Conservation (phyloP, 2,329 filamentous ascomycete species). For the Aspergillus cejpii region DNA sequence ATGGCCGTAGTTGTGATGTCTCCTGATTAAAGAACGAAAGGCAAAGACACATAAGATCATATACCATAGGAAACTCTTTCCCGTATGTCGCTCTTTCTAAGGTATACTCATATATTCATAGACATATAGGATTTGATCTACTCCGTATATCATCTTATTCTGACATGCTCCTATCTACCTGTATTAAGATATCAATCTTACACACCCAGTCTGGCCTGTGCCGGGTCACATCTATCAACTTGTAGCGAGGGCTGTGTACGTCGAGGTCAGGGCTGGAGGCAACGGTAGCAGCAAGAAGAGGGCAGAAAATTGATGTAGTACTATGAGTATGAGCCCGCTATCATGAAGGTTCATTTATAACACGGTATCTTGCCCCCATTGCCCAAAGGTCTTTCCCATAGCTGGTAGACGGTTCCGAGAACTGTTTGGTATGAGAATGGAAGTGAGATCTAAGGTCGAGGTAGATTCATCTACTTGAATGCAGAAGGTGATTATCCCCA, state of each 20-base stretch:
- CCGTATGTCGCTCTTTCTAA: too few relatives aligned
- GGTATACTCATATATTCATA: too few relatives aligned
- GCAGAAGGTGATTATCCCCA: too few relatives aligned
- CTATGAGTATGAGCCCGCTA: conserved; percentile 37
- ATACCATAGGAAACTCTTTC: too few relatives aligned
- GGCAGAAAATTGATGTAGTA: not conserved
- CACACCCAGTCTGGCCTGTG: conserved; percentile 1
- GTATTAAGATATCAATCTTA: conserved; percentile 3
- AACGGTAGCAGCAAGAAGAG: not conserved
- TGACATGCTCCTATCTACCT: too few relatives aligned
- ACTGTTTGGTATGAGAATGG: not conserved
- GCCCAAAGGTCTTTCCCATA: conserved; percentile 45
- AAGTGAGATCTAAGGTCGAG: not conserved
- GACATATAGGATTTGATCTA: too few relatives aligned
- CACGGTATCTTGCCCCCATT: conserved; percentile 58
- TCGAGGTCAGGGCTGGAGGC: not conserved
- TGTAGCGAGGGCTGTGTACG: conserved; percentile 4
- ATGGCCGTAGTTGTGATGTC: too few relatives aligned
- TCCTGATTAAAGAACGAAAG: too few relatives aligned
- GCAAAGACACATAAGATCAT: too few relatives aligned
- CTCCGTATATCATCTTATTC: too few relatives aligned
- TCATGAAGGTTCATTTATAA: conserved; percentile 26
- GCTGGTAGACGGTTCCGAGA: conserved; percentile 5
- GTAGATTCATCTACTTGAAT: not conserved
- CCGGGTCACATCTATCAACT: conserved; percentile 2